Conservation (phyloP, 768 basidiomycete species). For the Phylloporus arenicola region DNA sequence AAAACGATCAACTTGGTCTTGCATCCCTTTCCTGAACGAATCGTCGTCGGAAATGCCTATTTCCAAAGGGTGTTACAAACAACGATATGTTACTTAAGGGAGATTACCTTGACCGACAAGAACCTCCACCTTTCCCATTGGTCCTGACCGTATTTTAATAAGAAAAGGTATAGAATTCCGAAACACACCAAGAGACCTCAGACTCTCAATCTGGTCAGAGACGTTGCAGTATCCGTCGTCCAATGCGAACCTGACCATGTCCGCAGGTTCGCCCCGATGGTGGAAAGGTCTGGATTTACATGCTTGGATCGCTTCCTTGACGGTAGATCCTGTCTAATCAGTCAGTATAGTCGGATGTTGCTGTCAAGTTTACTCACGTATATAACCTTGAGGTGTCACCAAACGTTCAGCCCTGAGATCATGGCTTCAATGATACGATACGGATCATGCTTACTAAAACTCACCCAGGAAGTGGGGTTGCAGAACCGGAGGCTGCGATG, state of each 20-base stretch:
- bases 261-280: not conserved
- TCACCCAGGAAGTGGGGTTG: not conserved
- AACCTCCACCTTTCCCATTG: not conserved
- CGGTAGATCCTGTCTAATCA: not conserved
- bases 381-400: conserved; percentile 34
- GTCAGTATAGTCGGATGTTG: not conserved
- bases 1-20: conserved; percentile 57
- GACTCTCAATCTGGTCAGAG: not conserved
- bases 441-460: not conserved
- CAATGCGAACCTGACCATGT: not conserved
- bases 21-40: conserved; percentile 43
- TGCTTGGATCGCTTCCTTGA: not conserved
- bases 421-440: not conserved
- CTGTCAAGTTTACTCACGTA: conserved; percentile 27
- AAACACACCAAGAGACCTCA: not conserved
- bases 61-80: not conserved
- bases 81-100: not conserved
- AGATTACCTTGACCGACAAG: not conserved
- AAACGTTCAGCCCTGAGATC: conserved; percentile 2
- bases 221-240: not conserved
- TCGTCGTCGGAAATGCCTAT: not conserved
- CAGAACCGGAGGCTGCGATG: not conserved
- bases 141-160: not conserved
- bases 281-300: not conserved
- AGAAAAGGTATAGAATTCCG: not conserved